Percentiles rank a stretch among this genome's conserved stretches.
phyloP scores from a whole-genome alignment of 73 alveolate genomes.

The Paramecium pentaurelia region DNA sequence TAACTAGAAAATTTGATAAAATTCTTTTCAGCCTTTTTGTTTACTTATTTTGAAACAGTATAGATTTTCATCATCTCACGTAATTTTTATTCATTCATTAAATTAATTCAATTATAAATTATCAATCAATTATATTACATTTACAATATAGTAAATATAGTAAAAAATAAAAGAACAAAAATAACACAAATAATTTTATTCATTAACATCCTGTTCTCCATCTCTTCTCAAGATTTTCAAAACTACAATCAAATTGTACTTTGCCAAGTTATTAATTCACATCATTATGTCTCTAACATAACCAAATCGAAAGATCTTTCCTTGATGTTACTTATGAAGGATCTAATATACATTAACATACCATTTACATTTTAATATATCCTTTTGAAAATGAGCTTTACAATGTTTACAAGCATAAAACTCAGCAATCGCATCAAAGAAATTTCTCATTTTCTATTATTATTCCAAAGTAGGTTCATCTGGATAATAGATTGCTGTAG shows the following conservation, averaged over 20 bases:
- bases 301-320: conserved; percentile 36
- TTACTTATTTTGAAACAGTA: neutral
- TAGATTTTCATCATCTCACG: neutral
- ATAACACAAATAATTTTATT: neutral
- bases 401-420: conserved; percentile 55
- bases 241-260: conserved; percentile 34
- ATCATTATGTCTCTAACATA: conserved; percentile 50
- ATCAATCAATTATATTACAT: too few species aligned
- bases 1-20: neutral
- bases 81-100: conserved; percentile 6
- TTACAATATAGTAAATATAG: neutral
- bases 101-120: neutral
- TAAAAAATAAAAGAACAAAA: neutral
- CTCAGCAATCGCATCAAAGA: conserved; percentile 42
- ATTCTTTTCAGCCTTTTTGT: conserved; percentile 19
- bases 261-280: conserved; percentile 45
- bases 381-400: conserved; percentile 36
- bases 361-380: neutral
- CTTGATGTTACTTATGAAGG: conserved; percentile 45
- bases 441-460: conserved; percentile 44
- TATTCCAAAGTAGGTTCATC: conserved; percentile 48
- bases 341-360: conserved; percentile 5
- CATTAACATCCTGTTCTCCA: conserved; percentile 61
- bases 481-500: conserved; percentile 60
- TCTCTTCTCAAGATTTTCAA: conserved; percentile 50